phyloP scores from a whole-genome alignment of 2,329 filamentous ascomycete genomes.

The Cryphonectria nitschkei region DNA sequence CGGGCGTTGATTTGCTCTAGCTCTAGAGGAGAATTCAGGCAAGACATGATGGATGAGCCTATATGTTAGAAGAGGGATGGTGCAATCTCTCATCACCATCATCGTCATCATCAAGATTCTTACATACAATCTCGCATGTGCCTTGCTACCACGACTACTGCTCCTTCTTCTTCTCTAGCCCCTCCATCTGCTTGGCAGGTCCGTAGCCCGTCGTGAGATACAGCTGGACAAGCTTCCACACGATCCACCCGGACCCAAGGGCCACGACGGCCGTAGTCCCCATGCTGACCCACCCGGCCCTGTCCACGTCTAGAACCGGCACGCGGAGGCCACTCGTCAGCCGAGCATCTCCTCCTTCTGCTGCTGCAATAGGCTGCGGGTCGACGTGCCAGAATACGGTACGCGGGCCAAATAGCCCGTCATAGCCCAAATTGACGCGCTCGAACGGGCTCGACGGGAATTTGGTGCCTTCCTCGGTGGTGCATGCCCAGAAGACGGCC shows the following conservation, averaged over 20 bases:
- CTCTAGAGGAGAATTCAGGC: not conserved
- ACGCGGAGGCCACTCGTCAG: slow-evolving; percentile 62
- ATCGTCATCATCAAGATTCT: not conserved
- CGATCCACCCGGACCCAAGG: slow-evolving; percentile 71
- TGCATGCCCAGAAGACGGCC: slow-evolving; percentile 88
- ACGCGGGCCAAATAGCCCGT: slow-evolving; percentile 73
- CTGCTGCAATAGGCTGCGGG: slow-evolving; percentile 45
- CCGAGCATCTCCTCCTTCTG: slow-evolving; percentile 33
- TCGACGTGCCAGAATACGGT: slow-evolving; percentile 84
- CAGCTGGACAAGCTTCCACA: slow-evolving; percentile 59
- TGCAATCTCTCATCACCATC: slow-evolving; percentile 10
- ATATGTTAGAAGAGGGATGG: slow-evolving; percentile 2
- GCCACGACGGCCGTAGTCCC: slow-evolving; percentile 63
- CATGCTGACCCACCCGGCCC: slow-evolving; percentile 52
- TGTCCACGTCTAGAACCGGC: slow-evolving; percentile 65
- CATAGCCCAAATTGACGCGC: slow-evolving; percentile 80
- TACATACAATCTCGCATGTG: not conserved
- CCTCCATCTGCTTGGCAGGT: slow-evolving; percentile 28
- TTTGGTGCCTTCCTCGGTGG: slow-evolving; percentile 65
- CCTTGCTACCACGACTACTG: not conserved
- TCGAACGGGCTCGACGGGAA: slow-evolving; percentile 85
- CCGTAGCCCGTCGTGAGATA: slow-evolving; percentile 42
- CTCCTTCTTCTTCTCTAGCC: slow-evolving; percentile 27
- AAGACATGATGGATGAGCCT: slow-evolving; percentile 6
- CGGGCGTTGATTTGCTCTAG: not conserved